phyloP scores from a whole-genome alignment of 2,329 filamentous ascomycete species.

The Westerdykella aurantiaca region DNA sequence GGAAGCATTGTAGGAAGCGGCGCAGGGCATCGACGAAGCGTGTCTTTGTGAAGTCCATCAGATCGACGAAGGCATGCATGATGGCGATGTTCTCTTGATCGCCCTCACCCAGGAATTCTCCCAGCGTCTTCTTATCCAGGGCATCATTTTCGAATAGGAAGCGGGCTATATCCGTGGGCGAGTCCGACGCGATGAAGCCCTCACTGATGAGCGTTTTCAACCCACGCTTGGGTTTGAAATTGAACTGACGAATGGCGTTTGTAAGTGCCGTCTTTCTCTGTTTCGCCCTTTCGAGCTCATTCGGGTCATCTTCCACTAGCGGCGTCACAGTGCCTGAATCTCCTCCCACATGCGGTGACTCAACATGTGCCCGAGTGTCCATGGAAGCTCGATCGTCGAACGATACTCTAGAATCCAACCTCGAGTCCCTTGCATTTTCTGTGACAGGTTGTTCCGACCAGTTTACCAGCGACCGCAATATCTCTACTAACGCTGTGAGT shows the following conservation, averaged over 20 bases:
- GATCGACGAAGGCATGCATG: constrained; percentile 97
- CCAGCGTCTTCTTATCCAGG: constrained; percentile 85
- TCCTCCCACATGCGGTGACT: constrained; percentile 53
- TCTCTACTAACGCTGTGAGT: constrained; percentile 81
- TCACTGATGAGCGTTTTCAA: constrained; percentile 78
- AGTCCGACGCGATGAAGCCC: constrained; percentile 77
- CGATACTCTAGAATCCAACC: constrained; percentile 46
- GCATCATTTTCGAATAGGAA: constrained; percentile 79
- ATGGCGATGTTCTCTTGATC: constrained; percentile 90
- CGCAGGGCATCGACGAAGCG: constrained; percentile 90
- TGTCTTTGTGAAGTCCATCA: constrained; percentile 87
- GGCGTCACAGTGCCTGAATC: constrained; percentile 42
- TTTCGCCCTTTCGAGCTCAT: constrained; percentile 90
- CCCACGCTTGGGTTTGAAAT: constrained; percentile 94
- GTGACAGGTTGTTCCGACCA: constrained; percentile 72
- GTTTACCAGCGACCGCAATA: constrained; percentile 81
- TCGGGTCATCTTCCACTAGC: constrained; percentile 75
- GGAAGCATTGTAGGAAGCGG: constrained; percentile 89
- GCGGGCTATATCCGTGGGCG: constrained; percentile 72
- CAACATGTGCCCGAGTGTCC: constrained; percentile 60
- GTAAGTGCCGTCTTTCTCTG: constrained; percentile 86
- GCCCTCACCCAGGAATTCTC: constrained; percentile 90
- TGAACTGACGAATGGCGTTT: constrained; percentile 87
- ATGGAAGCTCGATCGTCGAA: constrained; percentile 66
- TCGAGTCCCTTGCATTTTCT: constrained; percentile 41